Evolutionary conservation across 116 monocot genomes (phyloP), one percentile per base, ranked within the genome.

Genomic region (Papilionanthe hybrid): DNA sequence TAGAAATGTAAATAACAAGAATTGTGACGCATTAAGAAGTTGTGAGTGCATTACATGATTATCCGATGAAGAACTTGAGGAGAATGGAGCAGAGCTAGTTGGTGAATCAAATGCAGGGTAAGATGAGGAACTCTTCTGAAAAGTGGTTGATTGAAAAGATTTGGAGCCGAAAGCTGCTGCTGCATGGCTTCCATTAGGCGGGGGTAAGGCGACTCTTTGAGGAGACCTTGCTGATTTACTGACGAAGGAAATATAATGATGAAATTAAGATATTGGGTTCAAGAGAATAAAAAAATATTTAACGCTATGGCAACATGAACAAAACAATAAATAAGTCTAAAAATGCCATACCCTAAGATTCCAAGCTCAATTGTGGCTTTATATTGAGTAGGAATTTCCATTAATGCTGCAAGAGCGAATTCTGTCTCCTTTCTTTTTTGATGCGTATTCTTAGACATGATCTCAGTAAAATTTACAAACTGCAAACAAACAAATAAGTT

Each of bases 401-500:
- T 94, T 12, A 94, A 71, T 75, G 93, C 91, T 50, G 95, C 65
- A 56, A 94, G 89, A 43, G 98, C 93, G 86, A 99, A 99, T 41
- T 91, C 93, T 4, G 95, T 86, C 72, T 93, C 95, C 76, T 99
- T 95, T 50, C 74, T 88, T 7, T 75, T 72, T 79, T 83, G 86
- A 7, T 78, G 78, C 19, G 81, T 73, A 23, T 82, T 89, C 81
- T 89, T 93, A 8, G 87, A 82, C 98, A 99, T 93, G 44, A 99
- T 99, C 48, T 84, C 86, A 9, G 93, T 93, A 77, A 94, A 99
- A 79, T 99, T 99, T 22, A 99, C 95, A 85, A 99, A 99, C 98
- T 99, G 78, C 5, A 29, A 27, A 55, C 53, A 29, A 15, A 55
- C 53, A 77, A 4, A 17, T 53, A 71, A n/a, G 50, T 82, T 28